A percentile compares a stretch with the other conserved stretches of the same genome.
phyloP scores from a whole-genome alignment of 2,329 filamentous ascomycete genomes.

The Macroventuria anomochaeta region DNA sequence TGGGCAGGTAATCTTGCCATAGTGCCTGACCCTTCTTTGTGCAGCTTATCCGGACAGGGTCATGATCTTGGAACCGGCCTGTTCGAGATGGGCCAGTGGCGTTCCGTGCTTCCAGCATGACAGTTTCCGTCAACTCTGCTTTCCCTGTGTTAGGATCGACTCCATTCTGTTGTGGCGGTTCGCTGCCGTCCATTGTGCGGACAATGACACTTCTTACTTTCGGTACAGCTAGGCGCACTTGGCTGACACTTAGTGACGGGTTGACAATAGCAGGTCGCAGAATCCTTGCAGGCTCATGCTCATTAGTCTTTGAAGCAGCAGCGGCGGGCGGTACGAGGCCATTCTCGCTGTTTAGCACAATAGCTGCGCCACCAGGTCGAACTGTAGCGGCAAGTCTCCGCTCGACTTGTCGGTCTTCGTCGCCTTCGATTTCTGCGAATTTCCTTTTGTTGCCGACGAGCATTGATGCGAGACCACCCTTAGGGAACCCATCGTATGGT shows the following conservation, averaged over 20 bases:
- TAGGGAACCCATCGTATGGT: slow-evolving; percentile 90
- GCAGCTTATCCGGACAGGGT: slow-evolving; percentile 83
- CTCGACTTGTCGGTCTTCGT: slow-evolving; percentile 70
- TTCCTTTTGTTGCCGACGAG: slow-evolving; percentile 94
- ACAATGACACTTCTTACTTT: slow-evolving; percentile 84
- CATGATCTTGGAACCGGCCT: slow-evolving; percentile 68
- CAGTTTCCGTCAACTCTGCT: slow-evolving; percentile 64
- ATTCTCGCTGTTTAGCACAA: slow-evolving; percentile 77
- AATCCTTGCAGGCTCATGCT: slow-evolving; percentile 71
- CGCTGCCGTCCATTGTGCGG: slow-evolving; percentile 75
- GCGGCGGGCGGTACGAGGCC: slow-evolving; percentile 79
- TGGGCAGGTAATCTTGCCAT: slow-evolving; percentile 94
- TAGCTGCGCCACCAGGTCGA: slow-evolving; percentile 72
- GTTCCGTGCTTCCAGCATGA: slow-evolving; percentile 89
- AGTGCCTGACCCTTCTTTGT: slow-evolving; percentile 79
- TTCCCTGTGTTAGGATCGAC: slow-evolving; percentile 52
- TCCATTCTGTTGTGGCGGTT: slow-evolving; percentile 55
- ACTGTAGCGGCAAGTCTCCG: slow-evolving; percentile 66
- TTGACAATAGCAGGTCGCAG: slow-evolving; percentile 87
- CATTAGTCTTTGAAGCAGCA: slow-evolving; percentile 47
- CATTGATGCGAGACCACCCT: slow-evolving; percentile 84
- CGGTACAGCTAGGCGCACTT: slow-evolving; percentile 85
- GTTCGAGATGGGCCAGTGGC: slow-evolving; percentile 67
- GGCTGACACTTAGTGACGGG: slow-evolving; percentile 79
- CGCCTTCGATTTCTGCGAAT: slow-evolving; percentile 72